A percentile compares a stretch with the other conserved stretches of the same genome.
Conservation (phyloP, 306 rosid genomes). For the Arachis stenosperma region DNA sequence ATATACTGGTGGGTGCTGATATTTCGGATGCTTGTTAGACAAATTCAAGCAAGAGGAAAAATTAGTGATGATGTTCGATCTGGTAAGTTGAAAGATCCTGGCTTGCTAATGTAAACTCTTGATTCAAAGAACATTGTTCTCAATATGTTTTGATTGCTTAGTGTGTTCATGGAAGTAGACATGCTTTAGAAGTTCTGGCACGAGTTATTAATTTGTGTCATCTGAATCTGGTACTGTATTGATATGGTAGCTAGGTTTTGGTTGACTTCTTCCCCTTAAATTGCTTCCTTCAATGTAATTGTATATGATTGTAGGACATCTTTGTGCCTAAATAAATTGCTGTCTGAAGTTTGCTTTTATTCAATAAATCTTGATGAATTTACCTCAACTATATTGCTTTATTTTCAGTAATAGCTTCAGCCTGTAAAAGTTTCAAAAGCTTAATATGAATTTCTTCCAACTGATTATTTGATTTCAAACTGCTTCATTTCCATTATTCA, state of each 20-base stretch:
- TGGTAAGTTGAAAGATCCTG: conserved; percentile 59
- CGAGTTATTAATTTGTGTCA: conserved; percentile 17
- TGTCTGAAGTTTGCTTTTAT: background rate
- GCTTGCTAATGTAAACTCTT: conserved; percentile 24
- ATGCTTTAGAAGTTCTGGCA: conserved; percentile 12
- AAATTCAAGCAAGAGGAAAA: conserved; percentile 88
- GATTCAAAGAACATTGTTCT: conserved; percentile 16
- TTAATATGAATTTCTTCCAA: conserved; percentile 10
- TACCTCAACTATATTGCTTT: conserved; percentile 1
- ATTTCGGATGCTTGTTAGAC: conserved; percentile 94
- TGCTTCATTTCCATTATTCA: conserved; percentile 44
- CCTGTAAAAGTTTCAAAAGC: conserved; percentile 21
- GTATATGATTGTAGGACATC: conserved; percentile 25
- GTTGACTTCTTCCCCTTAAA: conserved; percentile 16
- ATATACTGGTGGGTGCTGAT: conserved; percentile 98
- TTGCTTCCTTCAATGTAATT: conserved; percentile 2
- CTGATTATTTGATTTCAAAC: conserved; percentile 26
- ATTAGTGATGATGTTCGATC: conserved; percentile 96
- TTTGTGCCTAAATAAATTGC: background rate
- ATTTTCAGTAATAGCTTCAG: conserved; percentile 18
- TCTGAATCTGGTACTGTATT: conserved; percentile 26
- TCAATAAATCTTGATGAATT: conserved; percentile 13
- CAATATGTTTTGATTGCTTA: conserved; percentile 18
- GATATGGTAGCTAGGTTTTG: background rate
- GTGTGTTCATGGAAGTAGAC: conserved; percentile 14